Evolutionary conservation across 192 early-diverging fungal genomes (phyloP), one percentile per base, ranked within the genome.

Genomic region (Linnemannia zychae): DNA sequence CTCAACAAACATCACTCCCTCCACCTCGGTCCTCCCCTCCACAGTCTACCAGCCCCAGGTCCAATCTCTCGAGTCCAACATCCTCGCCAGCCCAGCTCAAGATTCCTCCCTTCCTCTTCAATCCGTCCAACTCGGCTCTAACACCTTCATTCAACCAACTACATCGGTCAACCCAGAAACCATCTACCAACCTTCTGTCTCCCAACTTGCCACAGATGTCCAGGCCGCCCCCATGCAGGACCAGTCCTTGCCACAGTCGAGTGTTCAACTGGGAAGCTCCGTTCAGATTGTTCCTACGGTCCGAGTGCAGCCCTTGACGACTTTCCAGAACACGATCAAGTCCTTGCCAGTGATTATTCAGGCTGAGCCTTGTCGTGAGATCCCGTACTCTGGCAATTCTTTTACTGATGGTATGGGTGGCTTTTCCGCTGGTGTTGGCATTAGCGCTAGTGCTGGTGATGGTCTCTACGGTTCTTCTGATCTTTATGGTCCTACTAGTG

Each of bases 191-290:
- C 81, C 75, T 9, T 48, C 48, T 31, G 75, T 82, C 18, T 75
- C 72, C 12, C 81, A 82, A 31, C 24, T 82, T 60, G 46, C 68
- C 1, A 73, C 81, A 0, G 50, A 38, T 4, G 49, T 82, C 28
- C 48, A 70, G 5, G 69, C 81, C 3, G 63, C 74, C 0, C 44
- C 80, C 28, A 28, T 71, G 33, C 6, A 76, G 33, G 75, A 82
- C 36, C 81, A 82, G 40, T 77, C 81, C 0, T 48, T 82, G 24
- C 75, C 81, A 31, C 81, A 82, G 71, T 82, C 81, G 16, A 82
- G 74, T 16, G 75, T 82, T 33, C 46, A 77, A 0, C 24, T 82
- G n/a, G 81, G 81, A 11, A 66, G 53, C 22, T 46, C 60, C 0
- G 81, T 82, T 20, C 75, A 74, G 46, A 77, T 82, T 44, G 12